Evolutionary conservation across 2,329 filamentous ascomycete genomes (phyloP).

Genomic region (Camillea tinctor): DNA sequence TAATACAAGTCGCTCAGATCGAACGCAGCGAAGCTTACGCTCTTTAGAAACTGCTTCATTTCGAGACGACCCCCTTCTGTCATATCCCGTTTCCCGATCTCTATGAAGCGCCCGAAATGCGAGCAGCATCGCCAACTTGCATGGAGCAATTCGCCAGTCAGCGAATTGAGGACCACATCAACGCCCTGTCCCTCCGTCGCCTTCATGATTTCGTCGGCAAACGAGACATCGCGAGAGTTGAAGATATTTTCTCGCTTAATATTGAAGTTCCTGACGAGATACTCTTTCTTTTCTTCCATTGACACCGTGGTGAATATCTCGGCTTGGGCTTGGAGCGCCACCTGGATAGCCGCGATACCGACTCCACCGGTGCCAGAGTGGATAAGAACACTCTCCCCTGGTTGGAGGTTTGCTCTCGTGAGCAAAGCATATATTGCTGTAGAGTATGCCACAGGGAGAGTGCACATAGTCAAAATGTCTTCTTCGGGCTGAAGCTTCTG

Average conservation of each 20-base stretch:
- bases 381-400: conserved; percentile 13
- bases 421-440: conserved; percentile 14
- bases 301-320: conserved; percentile 31
- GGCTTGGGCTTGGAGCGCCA: conserved; percentile 11
- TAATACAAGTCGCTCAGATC: conserved; percentile 29
- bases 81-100: conserved; percentile 39
- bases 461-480: conserved; percentile 1
- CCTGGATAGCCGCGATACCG: conserved; percentile 14
- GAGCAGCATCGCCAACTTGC: conserved; percentile 34
- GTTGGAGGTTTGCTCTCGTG: conserved; percentile 7
- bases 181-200: conserved; percentile 11
- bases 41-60: conserved; percentile 39
- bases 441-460: conserved; percentile 6
- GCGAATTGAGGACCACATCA: conserved; percentile 14
- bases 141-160: conserved; percentile 12
- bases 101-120: conserved; percentile 38
- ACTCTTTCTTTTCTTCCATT: conserved; percentile 13
- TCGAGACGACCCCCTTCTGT: conserved; percentile 34
- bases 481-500: conserved; percentile 5
- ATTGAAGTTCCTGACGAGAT: conserved; percentile 26
- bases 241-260: conserved; percentile 34
- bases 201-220: conserved; percentile 26
- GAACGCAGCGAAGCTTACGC: conserved; percentile 39
- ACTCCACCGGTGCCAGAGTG: conserved; percentile 13
- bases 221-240: conserved; percentile 29